A percentile compares a stretch with the other conserved stretches of the same genome.
These are phyloP conservation scores for Trypanosoma brucei DNA, from an alignment of 208 protist species.

Conservation along the genomic window DNA sequence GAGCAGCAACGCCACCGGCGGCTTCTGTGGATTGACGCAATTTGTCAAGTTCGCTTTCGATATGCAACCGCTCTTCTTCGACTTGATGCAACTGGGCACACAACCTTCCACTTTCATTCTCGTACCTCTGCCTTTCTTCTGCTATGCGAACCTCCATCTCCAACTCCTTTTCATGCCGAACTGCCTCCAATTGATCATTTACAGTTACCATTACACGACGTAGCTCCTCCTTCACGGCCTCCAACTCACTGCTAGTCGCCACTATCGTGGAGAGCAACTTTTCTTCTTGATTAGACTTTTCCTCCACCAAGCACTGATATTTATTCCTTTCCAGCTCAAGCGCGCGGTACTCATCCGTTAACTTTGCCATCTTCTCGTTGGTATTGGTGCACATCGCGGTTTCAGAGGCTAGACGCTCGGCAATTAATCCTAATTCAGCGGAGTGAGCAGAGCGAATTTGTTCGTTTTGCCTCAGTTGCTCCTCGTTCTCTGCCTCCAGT, in stretches of 20 bases:
- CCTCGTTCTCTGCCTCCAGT: conserved; percentile 78
- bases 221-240: conserved; percentile 4
- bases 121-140: neutral
- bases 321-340: neutral
- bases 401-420: conserved; percentile 47
- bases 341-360: conserved; percentile 35
- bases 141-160: neutral
- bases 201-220: neutral
- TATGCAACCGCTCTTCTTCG: neutral
- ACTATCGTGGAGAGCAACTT: conserved; percentile 27
- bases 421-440: conserved; percentile 34
- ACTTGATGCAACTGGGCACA: neutral
- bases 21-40: neutral
- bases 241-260: conserved; percentile 17
- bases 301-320: conserved; percentile 16
- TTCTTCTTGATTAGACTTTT: conserved; percentile 59
- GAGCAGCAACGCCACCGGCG: neutral
- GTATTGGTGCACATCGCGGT: conserved; percentile 41
- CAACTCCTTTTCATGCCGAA: conserved; percentile 4
- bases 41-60: conserved; percentile 2
- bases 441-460: conserved; percentile 57
- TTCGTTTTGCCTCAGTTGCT: conserved; percentile 80
- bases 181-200: conserved; percentile 1
- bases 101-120: conserved; percentile 9
- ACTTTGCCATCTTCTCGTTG: conserved; percentile 40